A percentile compares a stretch with the other conserved stretches of the same genome.
These are phyloP conservation scores for Penicillium diatomitis DNA, from an alignment of 495 filamentous ascomycete genomes.

Conservation along the genomic window DNA sequence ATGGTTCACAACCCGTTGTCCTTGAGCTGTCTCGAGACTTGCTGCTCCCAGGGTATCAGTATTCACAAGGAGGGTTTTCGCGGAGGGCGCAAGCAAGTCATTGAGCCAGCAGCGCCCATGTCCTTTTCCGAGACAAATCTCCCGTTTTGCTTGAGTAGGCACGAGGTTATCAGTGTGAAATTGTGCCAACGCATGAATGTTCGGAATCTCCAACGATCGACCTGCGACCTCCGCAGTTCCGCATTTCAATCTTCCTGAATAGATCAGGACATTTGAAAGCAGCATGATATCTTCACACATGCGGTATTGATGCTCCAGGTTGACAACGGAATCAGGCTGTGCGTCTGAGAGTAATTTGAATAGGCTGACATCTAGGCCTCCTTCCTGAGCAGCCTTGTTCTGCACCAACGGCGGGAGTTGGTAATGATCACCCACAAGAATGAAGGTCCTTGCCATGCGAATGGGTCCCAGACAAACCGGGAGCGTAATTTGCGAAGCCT, in stretches of 20 bases:
- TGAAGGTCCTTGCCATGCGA: slow-evolving; percentile 84
- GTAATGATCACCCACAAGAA: slow-evolving; percentile 93
- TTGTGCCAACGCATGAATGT: slow-evolving; percentile 47
- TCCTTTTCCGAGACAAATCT: slow-evolving; percentile 43
- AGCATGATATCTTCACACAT: slow-evolving; percentile 97
- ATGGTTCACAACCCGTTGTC: slow-evolving; percentile 78
- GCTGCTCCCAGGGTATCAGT: slow-evolving; percentile 62
- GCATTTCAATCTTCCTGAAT: slow-evolving; percentile 80
- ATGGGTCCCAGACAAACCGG: slow-evolving; percentile 91
- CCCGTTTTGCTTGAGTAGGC: slow-evolving; percentile 16
- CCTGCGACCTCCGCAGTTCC: slow-evolving; percentile 67
- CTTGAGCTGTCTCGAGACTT: slow-evolving; percentile 60
- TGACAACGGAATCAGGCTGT: slow-evolving; percentile 79
- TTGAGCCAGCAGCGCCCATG: slow-evolving; percentile 68
- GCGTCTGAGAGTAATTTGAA: slow-evolving; percentile 87
- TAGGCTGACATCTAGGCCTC: slow-evolving; percentile 83
- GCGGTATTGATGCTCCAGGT: slow-evolving; percentile 90
- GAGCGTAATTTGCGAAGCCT: slow-evolving; percentile 94
- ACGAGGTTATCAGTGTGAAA: slow-evolving; percentile 40
- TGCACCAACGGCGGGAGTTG: slow-evolving; percentile 92
- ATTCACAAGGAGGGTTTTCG: slow-evolving; percentile 76
- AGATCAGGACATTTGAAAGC: slow-evolving; percentile 87
- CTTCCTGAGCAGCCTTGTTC: slow-evolving; percentile 75
- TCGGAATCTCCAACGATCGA: slow-evolving; percentile 49
- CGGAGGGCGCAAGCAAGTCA: slow-evolving; percentile 57